phyloP scores from a whole-genome alignment of 331 rosid genomes.

The Pyrus hybrid region DNA sequence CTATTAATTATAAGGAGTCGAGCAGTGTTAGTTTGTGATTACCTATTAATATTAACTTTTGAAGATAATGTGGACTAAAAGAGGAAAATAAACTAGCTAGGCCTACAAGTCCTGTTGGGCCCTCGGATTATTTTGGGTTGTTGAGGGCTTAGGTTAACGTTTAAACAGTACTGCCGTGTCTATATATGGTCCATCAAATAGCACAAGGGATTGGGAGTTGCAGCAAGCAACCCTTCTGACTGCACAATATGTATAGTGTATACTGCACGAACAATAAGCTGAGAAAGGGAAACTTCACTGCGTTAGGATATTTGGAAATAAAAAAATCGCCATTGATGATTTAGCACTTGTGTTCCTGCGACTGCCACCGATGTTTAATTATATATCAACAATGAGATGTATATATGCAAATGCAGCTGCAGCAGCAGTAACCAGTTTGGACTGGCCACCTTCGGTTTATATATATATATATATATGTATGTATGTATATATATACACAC shows the following conservation, averaged over 20 bases:
- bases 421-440: no score
- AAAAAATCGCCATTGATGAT: neutral
- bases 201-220: neutral
- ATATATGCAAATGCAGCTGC: no score
- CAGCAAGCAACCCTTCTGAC: neutral
- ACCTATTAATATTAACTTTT: neutral
- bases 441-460: no score
- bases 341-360: neutral
- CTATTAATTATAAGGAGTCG: no score
- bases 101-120: slow-evolving; percentile 10
- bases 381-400: no score
- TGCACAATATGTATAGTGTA: no score
- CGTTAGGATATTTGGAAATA: neutral
- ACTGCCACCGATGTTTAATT: neutral
- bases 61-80: neutral
- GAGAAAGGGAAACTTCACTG: slow-evolving; percentile 15
- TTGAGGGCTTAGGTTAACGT: neutral
- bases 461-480: no score
- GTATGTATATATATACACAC: no score
- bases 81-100: neutral
- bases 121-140: neutral
- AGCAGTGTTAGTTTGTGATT: no score
- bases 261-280: neutral
- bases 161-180: neutral
- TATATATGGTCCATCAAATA: no score